Conservation (phyloP, 2,329 filamentous ascomycete genomes). For the Chalara sp. region DNA sequence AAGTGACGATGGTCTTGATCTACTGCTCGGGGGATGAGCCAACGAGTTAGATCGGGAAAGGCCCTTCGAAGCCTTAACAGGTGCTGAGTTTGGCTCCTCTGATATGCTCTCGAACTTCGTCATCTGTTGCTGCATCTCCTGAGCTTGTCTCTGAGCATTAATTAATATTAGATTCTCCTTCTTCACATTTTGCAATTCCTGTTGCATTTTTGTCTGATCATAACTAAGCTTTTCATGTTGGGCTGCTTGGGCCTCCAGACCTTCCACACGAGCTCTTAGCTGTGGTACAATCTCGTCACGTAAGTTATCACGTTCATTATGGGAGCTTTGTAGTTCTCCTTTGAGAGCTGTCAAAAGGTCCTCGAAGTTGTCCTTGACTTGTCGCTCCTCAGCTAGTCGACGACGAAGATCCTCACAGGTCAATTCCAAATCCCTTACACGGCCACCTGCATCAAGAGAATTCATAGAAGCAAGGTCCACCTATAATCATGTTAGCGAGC, state of each 20-base stretch:
- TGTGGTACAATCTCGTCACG: constrained; percentile 82
- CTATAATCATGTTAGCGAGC: constrained; percentile 14
- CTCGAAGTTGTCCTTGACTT: constrained; percentile 88
- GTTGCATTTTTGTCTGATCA: constrained; percentile 78
- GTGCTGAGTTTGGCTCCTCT: constrained; percentile 38
- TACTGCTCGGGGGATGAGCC: constrained; percentile 30
- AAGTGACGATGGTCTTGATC: constrained; percentile 33
- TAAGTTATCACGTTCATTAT: constrained; percentile 86
- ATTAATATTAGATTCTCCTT: constrained; percentile 52
- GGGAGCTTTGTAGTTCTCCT: constrained; percentile 71
- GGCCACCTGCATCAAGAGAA: constrained; percentile 47
- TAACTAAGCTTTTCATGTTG: constrained; percentile 70
- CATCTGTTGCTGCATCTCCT: constrained; percentile 36
- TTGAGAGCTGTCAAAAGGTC: constrained; percentile 81
- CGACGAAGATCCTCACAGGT: constrained; percentile 78
- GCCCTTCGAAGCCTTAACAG: constrained; percentile 34
- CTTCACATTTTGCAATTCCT: constrained; percentile 69
- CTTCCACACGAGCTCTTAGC: constrained; percentile 68
- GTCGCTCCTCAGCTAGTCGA: constrained; percentile 75
- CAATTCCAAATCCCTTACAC: constrained; percentile 71
- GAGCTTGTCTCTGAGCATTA: constrained; percentile 40
- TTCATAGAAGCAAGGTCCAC: constrained; percentile 44
- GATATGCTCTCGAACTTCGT: constrained; percentile 53
- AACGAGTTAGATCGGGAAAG: constrained; percentile 62
- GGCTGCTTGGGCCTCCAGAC: constrained; percentile 66